phyloP scores from a whole-genome alignment of 2,329 filamentous ascomycete species.

The Purpureocillium takamizusanense region DNA sequence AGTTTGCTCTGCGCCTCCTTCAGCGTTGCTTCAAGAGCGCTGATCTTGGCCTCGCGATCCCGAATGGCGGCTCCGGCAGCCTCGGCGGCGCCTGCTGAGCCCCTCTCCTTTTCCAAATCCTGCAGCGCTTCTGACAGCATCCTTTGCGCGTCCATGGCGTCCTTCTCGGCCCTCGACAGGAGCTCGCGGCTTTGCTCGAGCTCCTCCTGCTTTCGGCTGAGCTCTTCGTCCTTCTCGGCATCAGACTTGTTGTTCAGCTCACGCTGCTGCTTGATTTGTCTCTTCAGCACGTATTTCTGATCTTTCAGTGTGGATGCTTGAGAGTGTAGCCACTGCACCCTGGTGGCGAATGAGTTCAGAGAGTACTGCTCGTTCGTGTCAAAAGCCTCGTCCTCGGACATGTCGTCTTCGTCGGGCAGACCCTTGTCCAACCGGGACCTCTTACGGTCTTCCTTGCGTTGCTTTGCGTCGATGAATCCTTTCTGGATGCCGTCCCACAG shows the following conservation, averaged over 20 bases:
- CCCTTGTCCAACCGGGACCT: constrained; percentile 47
- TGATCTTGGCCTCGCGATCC: constrained; percentile 27
- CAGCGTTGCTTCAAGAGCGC: constrained; percentile 25
- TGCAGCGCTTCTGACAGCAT: constrained; percentile 38
- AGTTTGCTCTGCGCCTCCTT: constrained; percentile 10
- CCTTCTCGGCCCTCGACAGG: constrained; percentile 26
- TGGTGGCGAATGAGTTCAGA: constrained; percentile 65
- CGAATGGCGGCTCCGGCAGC: constrained; percentile 16
- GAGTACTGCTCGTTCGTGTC: constrained; percentile 56
- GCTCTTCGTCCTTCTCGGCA: constrained; percentile 54
- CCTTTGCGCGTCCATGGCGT: constrained; percentile 30
- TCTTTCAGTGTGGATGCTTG: constrained; percentile 73
- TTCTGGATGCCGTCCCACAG: constrained; percentile 49
- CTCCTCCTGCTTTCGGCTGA: constrained; percentile 49
- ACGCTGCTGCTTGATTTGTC: constrained; percentile 91
- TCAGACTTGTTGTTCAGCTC: constrained; percentile 87
- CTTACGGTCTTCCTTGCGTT: constrained; percentile 43
- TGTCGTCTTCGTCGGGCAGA: constrained; percentile 47
- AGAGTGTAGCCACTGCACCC: constrained; percentile 69
- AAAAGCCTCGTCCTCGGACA: constrained; percentile 53
- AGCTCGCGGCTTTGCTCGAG: constrained; percentile 34
- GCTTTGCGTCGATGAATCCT: constrained; percentile 43
- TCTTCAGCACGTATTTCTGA: constrained; percentile 80
- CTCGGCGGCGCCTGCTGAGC: constrained; percentile 13
- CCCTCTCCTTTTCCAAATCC: constrained; percentile 33